Base-by-base conservation (phyloP, 1,284 basidiomycete genomes). In the Naganishia sp. region DNA sequence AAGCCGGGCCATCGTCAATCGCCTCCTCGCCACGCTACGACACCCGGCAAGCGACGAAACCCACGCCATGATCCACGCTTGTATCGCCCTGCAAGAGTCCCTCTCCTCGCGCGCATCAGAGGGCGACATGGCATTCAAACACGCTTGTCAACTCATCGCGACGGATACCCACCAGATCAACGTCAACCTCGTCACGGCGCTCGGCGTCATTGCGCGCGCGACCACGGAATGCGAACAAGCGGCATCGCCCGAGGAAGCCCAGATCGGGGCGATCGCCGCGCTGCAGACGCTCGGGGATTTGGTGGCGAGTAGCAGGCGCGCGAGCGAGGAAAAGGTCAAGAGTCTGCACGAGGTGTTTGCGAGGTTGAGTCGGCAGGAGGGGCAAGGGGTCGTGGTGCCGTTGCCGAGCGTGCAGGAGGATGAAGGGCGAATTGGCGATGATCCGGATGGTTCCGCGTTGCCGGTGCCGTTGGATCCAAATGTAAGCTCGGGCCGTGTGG, bases 1-100 rank as follows among this genome's bases (percentile, higher is more conserved):
- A 13, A 66, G 64, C 35, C 32, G 64, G 13, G 55, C 60, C n/a
- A 50, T 53, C 15, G 60, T 66, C 35, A 57, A 56, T 15, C 35
- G 64, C 13, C 64, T 66, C 5, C 47, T 60, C 11, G 64, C 56
- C 13, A 47, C 55, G 6, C 32, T 66, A 2, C 64, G 64, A 3
- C 35, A 39, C 1, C 47, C 49, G n/a, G 47, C 64, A 10, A 51
- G 54, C 13, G 47, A 46, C 17, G 54, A 66, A 23, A 50, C 64
- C 9, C 64, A 50, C n/a, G 46, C 41, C 13, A 66, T 66, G 64
- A 35, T 66, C n/a, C 52, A 66, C 13, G 64, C 64, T 2, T 66
- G 64, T 39, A 60, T 66, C 17, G 41, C 55, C 5, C 42, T 66
- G 6, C 54, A 58, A 32, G 55, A 66, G 25, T 42, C 31, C 28